Base-by-base conservation (phyloP, 768 basidiomycete genomes). In the Rhodotorula sphaerocarpa region DNA sequence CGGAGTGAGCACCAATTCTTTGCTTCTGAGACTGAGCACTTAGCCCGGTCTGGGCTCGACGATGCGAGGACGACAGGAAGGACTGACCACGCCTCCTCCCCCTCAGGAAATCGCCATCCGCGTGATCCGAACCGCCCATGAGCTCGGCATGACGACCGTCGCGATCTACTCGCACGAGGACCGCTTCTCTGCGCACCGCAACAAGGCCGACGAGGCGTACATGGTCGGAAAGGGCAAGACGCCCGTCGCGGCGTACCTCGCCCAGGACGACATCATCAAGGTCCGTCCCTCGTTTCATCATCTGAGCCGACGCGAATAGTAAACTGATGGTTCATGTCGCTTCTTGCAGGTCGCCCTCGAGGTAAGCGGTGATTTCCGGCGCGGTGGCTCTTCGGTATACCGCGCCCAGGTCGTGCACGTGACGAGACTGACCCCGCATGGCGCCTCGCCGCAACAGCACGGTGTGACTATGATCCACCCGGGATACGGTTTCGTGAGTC, bases 401-500 rank as follows among this genome's bases (percentile, higher is more conserved):
- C n/a, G n/a, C n/a, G n/a, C n/a, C n/a, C n/a, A n/a, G n/a, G n/a
- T n/a, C n/a, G n/a, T n/a, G n/a, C n/a, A n/a, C n/a, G n/a, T n/a
- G n/a, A n/a, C n/a, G n/a, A n/a, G n/a, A n/a, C n/a, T n/a, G n/a
- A n/a, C n/a, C n/a, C n/a, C n/a, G n/a, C n/a, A n/a, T n/a, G n/a
- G n/a, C n/a, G n/a, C n/a, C n/a, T 30, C 33, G 25, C 27, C 9
- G 1, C 4, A 15, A 14, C 42, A 65, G 76, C 91, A 97, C 76
- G 92, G 90, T 30, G 95, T 99, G 30, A 93, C 96, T 75, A 97
- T 99, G 95, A 97, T 99, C 74, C 95, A 97, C 77, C 95, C 71
- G 6, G 72, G 57, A 14, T 59, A 58, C 48, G 63, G 65, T n/a
- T 47, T 25, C 45, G 34, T 53, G n/a, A 27, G 34, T 25, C 25